Conservation (phyloP, 441 rosid genomes). For the California macrophylla region DNA sequence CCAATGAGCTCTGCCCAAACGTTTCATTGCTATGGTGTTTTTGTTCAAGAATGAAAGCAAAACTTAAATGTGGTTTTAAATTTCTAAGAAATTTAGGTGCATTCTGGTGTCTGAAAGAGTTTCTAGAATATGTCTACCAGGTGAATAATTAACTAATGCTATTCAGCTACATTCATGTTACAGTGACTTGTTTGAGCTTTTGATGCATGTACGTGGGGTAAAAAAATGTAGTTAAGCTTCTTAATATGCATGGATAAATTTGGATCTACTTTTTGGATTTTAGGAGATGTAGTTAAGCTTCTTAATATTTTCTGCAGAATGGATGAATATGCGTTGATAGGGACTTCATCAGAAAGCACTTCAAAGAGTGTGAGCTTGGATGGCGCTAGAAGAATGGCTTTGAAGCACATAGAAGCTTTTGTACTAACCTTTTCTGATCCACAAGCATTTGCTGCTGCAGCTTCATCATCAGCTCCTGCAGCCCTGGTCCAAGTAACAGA, state of each 20-base stretch:
- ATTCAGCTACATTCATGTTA: neutral
- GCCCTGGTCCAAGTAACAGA: constrained; percentile 75
- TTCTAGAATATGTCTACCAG: neutral
- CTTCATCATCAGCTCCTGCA: constrained; percentile 67
- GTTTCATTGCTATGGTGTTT: neutral
- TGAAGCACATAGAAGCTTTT: constrained; percentile 66
- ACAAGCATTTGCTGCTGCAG: constrained; percentile 58
- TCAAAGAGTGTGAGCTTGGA: constrained; percentile 71
- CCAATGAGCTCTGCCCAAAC: neutral
- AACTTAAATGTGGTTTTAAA: neutral
- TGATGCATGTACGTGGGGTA: neutral
- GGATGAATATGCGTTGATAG: constrained; percentile 59
- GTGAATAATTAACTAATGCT: neutral
- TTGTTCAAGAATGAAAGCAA: neutral
- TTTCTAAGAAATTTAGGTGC: neutral
- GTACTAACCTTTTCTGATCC: constrained; percentile 58
- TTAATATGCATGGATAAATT: neutral
- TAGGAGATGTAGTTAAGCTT: neutral
- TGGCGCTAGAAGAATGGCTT: constrained; percentile 73
- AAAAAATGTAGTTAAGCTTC: neutral
- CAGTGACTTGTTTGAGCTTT: neutral
- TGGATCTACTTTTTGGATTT: neutral
- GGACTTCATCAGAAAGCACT: constrained; percentile 50
- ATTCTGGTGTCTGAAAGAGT: neutral
- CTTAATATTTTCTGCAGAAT: constrained; percentile 36